Percentiles rank a stretch among this genome's conserved stretches.
Evolutionary conservation across 1,284 basidiomycete genomes (phyloP).

Genomic region (Trametes polyzona): DNA sequence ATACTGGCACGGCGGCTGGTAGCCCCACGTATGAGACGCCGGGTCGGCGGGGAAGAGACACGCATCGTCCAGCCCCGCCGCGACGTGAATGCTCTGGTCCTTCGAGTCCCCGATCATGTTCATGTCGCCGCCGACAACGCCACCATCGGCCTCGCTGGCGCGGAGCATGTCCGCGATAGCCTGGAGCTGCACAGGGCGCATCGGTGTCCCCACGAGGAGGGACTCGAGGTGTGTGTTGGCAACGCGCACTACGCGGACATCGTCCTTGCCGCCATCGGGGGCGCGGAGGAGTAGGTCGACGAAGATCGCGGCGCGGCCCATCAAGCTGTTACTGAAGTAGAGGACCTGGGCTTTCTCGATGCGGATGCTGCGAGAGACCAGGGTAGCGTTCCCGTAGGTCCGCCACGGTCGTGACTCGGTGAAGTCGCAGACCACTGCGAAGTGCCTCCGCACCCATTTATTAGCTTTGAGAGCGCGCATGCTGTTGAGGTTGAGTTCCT

Average conservation of each 20-base stretch:
- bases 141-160: conserved; percentile 51
- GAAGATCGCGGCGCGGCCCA: conserved; percentile 57
- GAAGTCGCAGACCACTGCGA: conserved; percentile 57
- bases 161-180: conserved; percentile 53
- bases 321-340: conserved; percentile 51
- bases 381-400: conserved; percentile 64
- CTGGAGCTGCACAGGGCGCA: conserved; percentile 56
- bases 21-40: conserved; percentile 62
- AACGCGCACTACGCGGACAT: conserved; percentile 47
- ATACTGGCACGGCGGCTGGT: conserved; percentile 49
- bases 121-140: conserved; percentile 71
- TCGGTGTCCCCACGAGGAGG: conserved; percentile 44
- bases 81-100: conserved; percentile 46
- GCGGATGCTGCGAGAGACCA: conserved; percentile 59
- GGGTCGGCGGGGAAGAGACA: conserved; percentile 45
- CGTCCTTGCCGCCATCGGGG: conserved; percentile 28
- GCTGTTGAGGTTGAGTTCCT: conserved; percentile 57
- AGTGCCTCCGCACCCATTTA: conserved; percentile 64
- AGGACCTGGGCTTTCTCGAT: conserved; percentile 49
- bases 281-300: conserved; percentile 56
- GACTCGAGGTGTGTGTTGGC: conserved; percentile 77
- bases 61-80: conserved; percentile 57
- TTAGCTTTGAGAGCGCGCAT: conserved; percentile 52
- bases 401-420: conserved; percentile 53
- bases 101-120: conserved; percentile 53